Percentiles rank a stretch among this genome's conserved stretches.
Conservation (phyloP, 2,329 filamentous ascomycete genomes). For the Ustulina deusta region DNA sequence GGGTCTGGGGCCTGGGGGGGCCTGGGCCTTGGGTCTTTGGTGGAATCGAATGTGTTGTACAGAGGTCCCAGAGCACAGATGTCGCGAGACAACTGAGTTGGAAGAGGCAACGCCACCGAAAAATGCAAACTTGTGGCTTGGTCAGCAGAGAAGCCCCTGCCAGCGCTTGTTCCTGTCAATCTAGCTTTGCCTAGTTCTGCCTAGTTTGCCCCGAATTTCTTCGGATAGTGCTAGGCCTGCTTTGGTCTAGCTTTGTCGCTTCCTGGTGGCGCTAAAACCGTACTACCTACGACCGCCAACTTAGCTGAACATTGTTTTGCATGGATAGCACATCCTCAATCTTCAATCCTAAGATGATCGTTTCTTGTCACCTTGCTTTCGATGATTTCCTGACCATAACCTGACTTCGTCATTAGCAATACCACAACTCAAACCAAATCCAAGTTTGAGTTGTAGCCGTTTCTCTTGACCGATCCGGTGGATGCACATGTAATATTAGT, state of each 20-base stretch:
- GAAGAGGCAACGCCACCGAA: neutral
- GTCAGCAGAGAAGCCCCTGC: too few relatives aligned
- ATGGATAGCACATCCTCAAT: slow-evolving; percentile 23
- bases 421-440: neutral
- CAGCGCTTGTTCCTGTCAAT: too few relatives aligned
- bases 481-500: neutral
- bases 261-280: slow-evolving; percentile 2
- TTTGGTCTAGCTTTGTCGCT: neutral
- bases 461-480: neutral
- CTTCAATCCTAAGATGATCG: neutral
- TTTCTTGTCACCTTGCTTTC: neutral
- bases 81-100: too few relatives aligned
- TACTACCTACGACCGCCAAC: neutral
- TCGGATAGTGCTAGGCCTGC: neutral
- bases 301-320: slow-evolving; percentile 19
- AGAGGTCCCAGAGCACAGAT: neutral
- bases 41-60: neutral
- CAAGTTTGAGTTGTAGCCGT: neutral
- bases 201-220: slow-evolving; percentile 7
- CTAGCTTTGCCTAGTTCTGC: too few relatives aligned
- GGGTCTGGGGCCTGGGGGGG: too few relatives aligned
- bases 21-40: too few relatives aligned
- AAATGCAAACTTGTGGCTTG: neutral
- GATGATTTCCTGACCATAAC: neutral
- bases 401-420: too few relatives aligned